Evolutionary conservation across 2,329 filamentous ascomycete species (phyloP).

Genomic region (Plenodomus tracheiphilus): DNA sequence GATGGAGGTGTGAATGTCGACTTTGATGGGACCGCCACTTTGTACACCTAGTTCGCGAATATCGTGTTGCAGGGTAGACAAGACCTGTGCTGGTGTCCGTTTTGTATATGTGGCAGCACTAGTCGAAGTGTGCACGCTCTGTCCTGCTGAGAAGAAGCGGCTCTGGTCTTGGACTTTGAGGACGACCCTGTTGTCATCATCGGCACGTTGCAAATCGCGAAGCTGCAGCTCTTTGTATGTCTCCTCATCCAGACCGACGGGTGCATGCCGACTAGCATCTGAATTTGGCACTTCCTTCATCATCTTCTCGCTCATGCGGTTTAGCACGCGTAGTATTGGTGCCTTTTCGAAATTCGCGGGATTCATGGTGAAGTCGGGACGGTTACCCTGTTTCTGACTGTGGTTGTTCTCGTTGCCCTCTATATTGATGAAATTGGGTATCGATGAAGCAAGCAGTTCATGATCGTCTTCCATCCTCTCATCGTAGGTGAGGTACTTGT

Average conservation of each 20-base stretch:
- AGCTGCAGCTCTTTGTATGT: constrained; percentile 76
- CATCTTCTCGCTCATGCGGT: constrained; percentile 89
- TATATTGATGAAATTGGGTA: constrained; percentile 89
- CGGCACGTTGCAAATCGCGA: constrained; percentile 75
- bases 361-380: constrained; percentile 87
- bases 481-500: constrained; percentile 79
- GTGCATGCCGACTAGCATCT: constrained; percentile 68
- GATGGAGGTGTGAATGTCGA: constrained; percentile 65
- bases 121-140: constrained; percentile 48
- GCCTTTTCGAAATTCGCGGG: constrained; percentile 74
- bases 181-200: constrained; percentile 74
- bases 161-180: constrained; percentile 88
- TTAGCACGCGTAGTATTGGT: constrained; percentile 86
- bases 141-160: constrained; percentile 69
- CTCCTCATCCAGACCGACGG: constrained; percentile 70
- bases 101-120: constrained; percentile 64
- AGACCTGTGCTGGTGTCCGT: constrained; percentile 70
- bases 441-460: constrained; percentile 59
- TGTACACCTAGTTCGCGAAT: constrained; percentile 53
- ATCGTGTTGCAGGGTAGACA: constrained; percentile 66
- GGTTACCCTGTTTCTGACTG: constrained; percentile 83
- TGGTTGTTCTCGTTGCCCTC: constrained; percentile 95
- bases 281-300: constrained; percentile 83
- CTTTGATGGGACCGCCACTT: constrained; percentile 38
- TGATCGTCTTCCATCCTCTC: constrained; percentile 57